These are phyloP conservation scores for Penstemon barbatus DNA, from an alignment of 257 asterid genomes.

Conservation along the genomic window DNA sequence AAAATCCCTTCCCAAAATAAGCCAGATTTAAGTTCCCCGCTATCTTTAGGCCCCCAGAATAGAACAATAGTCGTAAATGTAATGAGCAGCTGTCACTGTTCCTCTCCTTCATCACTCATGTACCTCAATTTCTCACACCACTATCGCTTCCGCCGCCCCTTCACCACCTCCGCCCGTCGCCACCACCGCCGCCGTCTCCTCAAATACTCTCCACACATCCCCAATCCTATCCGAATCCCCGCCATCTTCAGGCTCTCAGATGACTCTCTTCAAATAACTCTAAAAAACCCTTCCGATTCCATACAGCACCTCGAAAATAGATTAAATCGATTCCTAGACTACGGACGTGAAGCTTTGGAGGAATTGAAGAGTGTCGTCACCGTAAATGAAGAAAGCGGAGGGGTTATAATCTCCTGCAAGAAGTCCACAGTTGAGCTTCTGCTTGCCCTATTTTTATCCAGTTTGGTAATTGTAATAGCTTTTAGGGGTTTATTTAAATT, in stretches of 20 bases:
- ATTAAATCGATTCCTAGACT: constrained; percentile 42
- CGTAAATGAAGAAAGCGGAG: constrained; percentile 41
- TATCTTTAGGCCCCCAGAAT: too few relatives aligned
- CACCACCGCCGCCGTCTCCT: constrained; percentile 78
- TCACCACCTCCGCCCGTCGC: constrained; percentile 49
- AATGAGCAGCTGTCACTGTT: constrained; percentile 32
- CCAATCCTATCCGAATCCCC: constrained; percentile 25
- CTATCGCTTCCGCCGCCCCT: constrained; percentile 27
- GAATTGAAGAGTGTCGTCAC: constrained; percentile 62
- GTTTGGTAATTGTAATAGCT: constrained; percentile 43
- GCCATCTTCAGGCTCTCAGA: constrained; percentile 56
- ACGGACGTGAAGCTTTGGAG: constrained; percentile 56
- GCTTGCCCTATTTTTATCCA: constrained; percentile 41
- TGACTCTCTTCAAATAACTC: constrained; percentile 61
- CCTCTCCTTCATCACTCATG: constrained; percentile 40
- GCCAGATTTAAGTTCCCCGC: too few relatives aligned
- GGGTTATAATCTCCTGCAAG: constrained; percentile 65
- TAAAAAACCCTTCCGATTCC: constrained; percentile 47
- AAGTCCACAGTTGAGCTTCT: constrained; percentile 71
- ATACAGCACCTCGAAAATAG: constrained; percentile 45
- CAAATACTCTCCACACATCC: constrained; percentile 37
- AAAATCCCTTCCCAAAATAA: too few relatives aligned
- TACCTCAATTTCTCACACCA: constrained; percentile 38
- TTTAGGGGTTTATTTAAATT: constrained; percentile 44
- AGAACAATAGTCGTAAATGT: neutral